Conservation (phyloP, 352 stramenopile species). For the Blastocystis sp. region DNA sequence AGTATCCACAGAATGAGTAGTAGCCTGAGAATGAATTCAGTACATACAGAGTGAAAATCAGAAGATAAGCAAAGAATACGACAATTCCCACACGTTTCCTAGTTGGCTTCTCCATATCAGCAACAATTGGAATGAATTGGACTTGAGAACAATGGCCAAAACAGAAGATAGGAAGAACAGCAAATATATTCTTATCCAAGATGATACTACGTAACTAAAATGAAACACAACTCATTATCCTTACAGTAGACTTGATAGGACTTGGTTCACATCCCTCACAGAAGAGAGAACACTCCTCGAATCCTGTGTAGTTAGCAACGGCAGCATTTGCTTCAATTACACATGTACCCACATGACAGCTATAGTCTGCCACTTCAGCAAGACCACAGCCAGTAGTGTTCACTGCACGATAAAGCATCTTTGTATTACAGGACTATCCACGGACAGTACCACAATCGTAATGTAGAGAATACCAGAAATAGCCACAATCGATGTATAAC, state of each 20-base stretch:
- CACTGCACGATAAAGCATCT: slow-evolving; percentile 15
- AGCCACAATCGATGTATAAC: slow-evolving; percentile 47
- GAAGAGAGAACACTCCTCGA: slow-evolving; percentile 39
- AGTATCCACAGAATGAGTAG: slow-evolving; percentile 49
- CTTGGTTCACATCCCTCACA: slow-evolving; percentile 48
- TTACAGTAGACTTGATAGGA: background rate
- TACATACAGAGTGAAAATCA: slow-evolving; percentile 28
- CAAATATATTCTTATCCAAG: slow-evolving; percentile 2
- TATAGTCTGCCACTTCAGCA: slow-evolving; percentile 9
- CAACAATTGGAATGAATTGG: slow-evolving; percentile 50
- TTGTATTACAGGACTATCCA: too few relatives aligned
- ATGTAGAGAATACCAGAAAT: slow-evolving; percentile 48
- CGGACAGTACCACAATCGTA: slow-evolving; percentile 56
- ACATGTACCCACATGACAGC: background rate
- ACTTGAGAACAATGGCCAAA: slow-evolving; percentile 49
- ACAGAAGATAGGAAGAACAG: slow-evolving; percentile 36
- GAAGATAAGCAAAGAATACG: slow-evolving; percentile 39
- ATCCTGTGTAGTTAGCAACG: slow-evolving; percentile 30
- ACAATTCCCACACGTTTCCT: slow-evolving; percentile 12
- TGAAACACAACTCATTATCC: background rate
- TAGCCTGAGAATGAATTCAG: slow-evolving; percentile 46
- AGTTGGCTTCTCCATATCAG: slow-evolving; percentile 21
- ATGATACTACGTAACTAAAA: background rate
- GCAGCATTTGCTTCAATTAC: slow-evolving; percentile 35
- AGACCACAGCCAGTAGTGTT: background rate